phyloP scores from a whole-genome alignment of 1,284 basidiomycete genomes.

The Wallemia ichthyophaga region DNA sequence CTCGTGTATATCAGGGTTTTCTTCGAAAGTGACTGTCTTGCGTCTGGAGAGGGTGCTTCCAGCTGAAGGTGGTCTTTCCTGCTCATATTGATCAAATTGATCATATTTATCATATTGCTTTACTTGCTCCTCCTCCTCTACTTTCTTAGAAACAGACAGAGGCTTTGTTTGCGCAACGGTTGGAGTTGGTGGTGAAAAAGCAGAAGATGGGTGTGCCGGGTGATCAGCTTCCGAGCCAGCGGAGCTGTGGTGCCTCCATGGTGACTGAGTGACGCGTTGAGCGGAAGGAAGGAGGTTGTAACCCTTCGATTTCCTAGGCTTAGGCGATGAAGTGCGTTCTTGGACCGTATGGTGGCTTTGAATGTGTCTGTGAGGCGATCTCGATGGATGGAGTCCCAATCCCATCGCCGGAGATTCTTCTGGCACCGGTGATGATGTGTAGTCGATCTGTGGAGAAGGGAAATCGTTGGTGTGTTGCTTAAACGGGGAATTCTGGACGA shows the following conservation, averaged over 20 bases:
- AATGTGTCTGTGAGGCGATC: neutral
- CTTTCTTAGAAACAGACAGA: neutral
- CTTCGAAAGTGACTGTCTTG: neutral
- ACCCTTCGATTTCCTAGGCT: neutral
- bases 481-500: conserved; percentile 71
- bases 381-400: neutral
- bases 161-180: neutral
- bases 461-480: conserved; percentile 17
- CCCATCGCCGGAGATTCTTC: neutral
- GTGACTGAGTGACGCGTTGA: neutral
- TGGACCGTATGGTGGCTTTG: too few relatives aligned
- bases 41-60: neutral
- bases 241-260: neutral
- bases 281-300: neutral
- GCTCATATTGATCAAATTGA: neutral
- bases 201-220: neutral
- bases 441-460: neutral
- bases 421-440: neutral
- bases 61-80: neutral
- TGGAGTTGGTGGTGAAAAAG: neutral
- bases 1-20: neutral
- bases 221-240: neutral
- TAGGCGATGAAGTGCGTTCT: neutral
- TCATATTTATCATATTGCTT: too few relatives aligned
- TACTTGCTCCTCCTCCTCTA: neutral